Percentiles rank a stretch among this genome's conserved stretches.
Conservation (phyloP, 2,329 filamentous ascomycete genomes). For the Aulographum hederae region DNA sequence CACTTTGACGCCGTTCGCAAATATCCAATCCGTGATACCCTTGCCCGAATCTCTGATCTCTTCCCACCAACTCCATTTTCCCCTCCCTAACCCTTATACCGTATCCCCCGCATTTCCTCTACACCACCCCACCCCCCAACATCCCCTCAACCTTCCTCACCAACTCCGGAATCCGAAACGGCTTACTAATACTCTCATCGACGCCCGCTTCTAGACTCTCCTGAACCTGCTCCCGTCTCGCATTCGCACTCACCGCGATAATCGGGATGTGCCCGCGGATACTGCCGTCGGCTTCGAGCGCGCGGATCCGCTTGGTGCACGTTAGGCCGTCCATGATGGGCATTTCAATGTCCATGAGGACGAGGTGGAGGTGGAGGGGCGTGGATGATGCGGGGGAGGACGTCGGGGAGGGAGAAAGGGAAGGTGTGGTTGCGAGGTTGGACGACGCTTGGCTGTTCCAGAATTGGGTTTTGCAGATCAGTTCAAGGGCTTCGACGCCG, state of each 20-base stretch:
- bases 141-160: constrained; percentile 10
- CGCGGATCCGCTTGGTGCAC: constrained; percentile 3
- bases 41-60: too few species aligned
- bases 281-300: constrained; percentile 1
- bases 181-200: constrained; percentile 11
- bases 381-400: too few species aligned
- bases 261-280: constrained; percentile 3
- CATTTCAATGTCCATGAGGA: constrained; percentile 6
- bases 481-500: constrained; percentile 3
- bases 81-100: too few species aligned
- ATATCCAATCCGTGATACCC: too few species aligned
- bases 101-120: too few species aligned
- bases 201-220: constrained; percentile 1
- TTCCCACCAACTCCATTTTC: too few species aligned
- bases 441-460: background rate
- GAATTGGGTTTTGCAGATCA: constrained; percentile 1
- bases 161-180: constrained; percentile 15
- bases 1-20: too few species aligned
- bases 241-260: constrained; percentile 4
- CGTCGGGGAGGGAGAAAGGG: too few species aligned
- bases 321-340: constrained; percentile 4
- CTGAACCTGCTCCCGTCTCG: constrained; percentile 3
- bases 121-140: constrained; percentile 1
- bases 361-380: constrained; percentile 1
- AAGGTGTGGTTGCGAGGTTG: too few species aligned